Percentiles rank a stretch among this genome's conserved stretches.
Conservation (phyloP, 1,284 basidiomycete species). For the Uromyces viciae-fabae region DNA sequence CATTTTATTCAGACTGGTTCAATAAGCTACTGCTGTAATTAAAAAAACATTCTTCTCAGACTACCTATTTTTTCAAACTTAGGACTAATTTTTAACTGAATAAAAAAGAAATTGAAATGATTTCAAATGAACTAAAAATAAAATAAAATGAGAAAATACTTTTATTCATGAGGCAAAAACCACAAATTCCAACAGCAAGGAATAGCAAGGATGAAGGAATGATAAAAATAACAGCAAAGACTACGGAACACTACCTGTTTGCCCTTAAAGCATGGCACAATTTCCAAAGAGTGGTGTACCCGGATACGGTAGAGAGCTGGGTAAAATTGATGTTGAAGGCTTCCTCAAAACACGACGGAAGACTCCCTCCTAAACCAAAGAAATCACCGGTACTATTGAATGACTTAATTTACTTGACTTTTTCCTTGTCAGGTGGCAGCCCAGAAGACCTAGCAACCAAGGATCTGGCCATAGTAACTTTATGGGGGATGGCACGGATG, state of each 20-base stretch:
- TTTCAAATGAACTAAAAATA: too few relatives aligned
- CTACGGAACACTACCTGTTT: neutral
- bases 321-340: neutral
- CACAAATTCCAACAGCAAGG: neutral
- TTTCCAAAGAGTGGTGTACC: neutral
- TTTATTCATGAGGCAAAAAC: too few relatives aligned
- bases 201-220: too few relatives aligned
- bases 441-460: neutral
- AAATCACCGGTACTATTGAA: neutral
- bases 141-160: too few relatives aligned
- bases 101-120: too few relatives aligned
- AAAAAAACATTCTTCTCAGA: too few relatives aligned
- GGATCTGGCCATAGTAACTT: neutral
- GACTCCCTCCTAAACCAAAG: too few relatives aligned
- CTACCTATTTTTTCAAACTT: too few relatives aligned
- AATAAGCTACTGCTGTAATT: too few relatives aligned
- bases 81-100: too few relatives aligned
- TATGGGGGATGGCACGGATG: neutral
- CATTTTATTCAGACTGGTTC: too few relatives aligned
- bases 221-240: neutral
- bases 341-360: neutral
- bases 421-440: neutral
- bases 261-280: conserved; percentile 5
- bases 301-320: neutral
- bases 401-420: neutral